A percentile compares a stretch with the other conserved stretches of the same genome.
Conservation (phyloP, 2,329 filamentous ascomycete species). For the Beauveria brongniartii region DNA sequence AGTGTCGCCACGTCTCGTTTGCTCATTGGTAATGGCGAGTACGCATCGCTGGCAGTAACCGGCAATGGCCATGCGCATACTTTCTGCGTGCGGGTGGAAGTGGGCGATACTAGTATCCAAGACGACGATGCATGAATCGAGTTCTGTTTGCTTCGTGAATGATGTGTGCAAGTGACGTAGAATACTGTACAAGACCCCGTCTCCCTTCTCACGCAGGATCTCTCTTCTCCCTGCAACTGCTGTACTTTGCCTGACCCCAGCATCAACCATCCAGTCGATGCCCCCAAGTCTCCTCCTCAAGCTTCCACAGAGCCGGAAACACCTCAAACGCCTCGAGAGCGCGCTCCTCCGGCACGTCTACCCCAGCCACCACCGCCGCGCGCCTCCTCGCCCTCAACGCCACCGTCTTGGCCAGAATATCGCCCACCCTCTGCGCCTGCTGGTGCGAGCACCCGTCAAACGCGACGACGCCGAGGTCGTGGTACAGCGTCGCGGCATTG, state of each 20-base stretch:
- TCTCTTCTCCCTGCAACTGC: not conserved
- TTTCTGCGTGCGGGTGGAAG: no score
- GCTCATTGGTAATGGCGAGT: no score
- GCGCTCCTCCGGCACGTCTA: not conserved
- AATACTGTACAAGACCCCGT: no score
- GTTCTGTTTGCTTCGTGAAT: no score
- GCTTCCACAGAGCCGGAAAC: slow-evolving; percentile 44
- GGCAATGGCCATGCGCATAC: no score
- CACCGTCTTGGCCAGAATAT: slow-evolving; percentile 17
- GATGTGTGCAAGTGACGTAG: no score
- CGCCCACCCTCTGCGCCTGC: slow-evolving; percentile 18
- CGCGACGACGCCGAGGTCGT: slow-evolving; percentile 25
- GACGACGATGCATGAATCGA: no score
- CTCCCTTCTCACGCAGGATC: no score
- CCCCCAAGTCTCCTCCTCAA: slow-evolving; percentile 69
- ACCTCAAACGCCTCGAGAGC: slow-evolving; percentile 44
- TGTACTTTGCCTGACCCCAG: not conserved
- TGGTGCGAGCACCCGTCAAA: slow-evolving; percentile 19
- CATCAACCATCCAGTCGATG: slow-evolving; percentile 50
- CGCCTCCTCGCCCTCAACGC: slow-evolving; percentile 9
- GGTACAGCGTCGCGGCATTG: slow-evolving; percentile 16
- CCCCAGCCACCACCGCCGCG: not conserved
- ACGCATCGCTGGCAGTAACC: no score
- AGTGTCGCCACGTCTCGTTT: no score
- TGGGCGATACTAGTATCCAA: no score